Evolutionary conservation across 2,329 filamentous ascomycete species (phyloP), one percentile per base, ranked within the genome.

Genomic region (Hypomyces rosellus): DNA sequence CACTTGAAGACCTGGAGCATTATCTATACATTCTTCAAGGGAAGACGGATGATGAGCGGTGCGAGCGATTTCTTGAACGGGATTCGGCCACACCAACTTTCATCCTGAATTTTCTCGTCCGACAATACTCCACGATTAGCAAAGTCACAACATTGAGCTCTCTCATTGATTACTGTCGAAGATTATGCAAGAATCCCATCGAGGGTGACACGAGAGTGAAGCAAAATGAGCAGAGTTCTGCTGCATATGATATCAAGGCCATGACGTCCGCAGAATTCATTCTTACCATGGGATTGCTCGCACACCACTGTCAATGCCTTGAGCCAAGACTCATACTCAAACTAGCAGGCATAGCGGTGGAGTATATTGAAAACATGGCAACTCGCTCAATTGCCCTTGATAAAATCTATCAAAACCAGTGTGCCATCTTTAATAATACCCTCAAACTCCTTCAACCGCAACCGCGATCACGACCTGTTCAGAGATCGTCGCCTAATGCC

Each of bases 241-340:
- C 7, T 6, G 33, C 22, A 11, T 16, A 25, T 36, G 33, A 43
- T 51, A 6, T 30, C 50, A 49, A 41, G 46, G 55, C 40, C 49
- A 45, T 20, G 38, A 50, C 55, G 6, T 46, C 56, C 15, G 53
- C 59, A 14, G 58, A 62, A 11, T 61, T 67, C 36, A 50, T 49
- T 25, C 48, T 56, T 14, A 52, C 60, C 15, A 57, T 65, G 54
- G 50, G 57, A 13, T 48, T 62, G 12, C 56, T 69, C 8, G 57
- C 58, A 16, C 49, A 56, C 15, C 67, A 69, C 45, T 65, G 65
- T 40, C 55, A 61, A 15, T 59, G 65, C 8, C 48, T 67, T 34
- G 67, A 69, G 47, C 63, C 66, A 6, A 61, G 67, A 37, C 55
- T 66, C 11, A 50, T 68, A 12, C 52, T 64, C n/a, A 58, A 59